Conservation (phyloP, 345 rosid species). For the Aegle marmelos region DNA sequence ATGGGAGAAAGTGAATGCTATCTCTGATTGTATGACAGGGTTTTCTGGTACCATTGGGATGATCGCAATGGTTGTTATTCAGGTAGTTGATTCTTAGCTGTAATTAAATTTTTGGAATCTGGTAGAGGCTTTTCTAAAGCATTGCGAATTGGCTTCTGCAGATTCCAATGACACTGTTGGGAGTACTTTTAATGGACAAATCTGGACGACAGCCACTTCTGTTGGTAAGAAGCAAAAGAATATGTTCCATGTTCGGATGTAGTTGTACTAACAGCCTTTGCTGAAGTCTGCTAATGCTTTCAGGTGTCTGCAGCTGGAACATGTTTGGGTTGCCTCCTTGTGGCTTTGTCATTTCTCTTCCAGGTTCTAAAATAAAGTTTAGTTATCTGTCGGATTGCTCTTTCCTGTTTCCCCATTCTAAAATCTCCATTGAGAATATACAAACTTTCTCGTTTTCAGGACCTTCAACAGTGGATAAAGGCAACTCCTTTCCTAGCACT, state of each 20-base stretch:
- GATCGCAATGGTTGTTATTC: constrained; percentile 65
- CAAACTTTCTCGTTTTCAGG: constrained; percentile 32
- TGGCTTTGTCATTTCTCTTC: constrained; percentile 50
- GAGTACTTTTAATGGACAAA: constrained; percentile 62
- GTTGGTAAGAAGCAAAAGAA: constrained; percentile 41
- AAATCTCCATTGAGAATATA: neutral
- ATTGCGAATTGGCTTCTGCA: constrained; percentile 27
- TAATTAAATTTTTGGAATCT: neutral
- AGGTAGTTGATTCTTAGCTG: constrained; percentile 41
- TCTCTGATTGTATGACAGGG: constrained; percentile 37
- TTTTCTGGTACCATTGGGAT: constrained; percentile 69
- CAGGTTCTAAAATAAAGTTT: constrained; percentile 35
- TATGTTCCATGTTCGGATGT: neutral
- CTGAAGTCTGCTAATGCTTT: constrained; percentile 12
- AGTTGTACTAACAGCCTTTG: neutral
- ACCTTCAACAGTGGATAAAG: constrained; percentile 35
- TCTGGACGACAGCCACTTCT: constrained; percentile 75
- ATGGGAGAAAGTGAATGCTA: neutral
- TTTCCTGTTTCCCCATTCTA: neutral
- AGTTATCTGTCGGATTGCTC: neutral
- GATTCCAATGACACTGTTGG: constrained; percentile 70
- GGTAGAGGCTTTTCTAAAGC: neutral
- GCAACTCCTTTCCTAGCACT: constrained; percentile 49
- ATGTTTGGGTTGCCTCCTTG: constrained; percentile 70
- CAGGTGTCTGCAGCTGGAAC: constrained; percentile 88